phyloP scores from a whole-genome alignment of 2,329 filamentous ascomycete genomes.

The Emericellopsis atlantica region DNA sequence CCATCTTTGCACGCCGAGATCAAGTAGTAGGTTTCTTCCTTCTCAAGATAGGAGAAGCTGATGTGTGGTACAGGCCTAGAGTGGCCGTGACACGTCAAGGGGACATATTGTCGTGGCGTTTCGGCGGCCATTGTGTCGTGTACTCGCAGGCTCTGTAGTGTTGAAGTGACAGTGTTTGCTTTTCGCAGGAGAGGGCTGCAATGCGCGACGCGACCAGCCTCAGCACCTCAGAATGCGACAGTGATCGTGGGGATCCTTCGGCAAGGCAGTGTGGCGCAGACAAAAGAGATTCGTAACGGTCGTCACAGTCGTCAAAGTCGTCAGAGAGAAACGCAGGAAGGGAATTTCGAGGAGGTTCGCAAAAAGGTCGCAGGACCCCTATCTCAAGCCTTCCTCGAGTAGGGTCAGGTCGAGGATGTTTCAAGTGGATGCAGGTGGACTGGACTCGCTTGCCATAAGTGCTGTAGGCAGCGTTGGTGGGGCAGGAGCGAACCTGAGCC shows the following conservation, averaged over 20 bases:
- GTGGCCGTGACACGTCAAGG: slow-evolving; percentile 88
- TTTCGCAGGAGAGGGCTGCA: background rate
- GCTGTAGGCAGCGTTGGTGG: too few relatives aligned
- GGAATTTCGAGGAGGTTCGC: too few relatives aligned
- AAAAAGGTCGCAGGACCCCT: background rate
- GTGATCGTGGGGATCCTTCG: background rate
- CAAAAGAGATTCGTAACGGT: slow-evolving; percentile 6
- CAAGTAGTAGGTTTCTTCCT: slow-evolving; percentile 78
- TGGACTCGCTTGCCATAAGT: too few relatives aligned
- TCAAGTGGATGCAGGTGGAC: too few relatives aligned
- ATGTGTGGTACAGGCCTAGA: slow-evolving; percentile 86
- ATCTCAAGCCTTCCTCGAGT: background rate
- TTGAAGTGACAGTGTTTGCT: background rate
- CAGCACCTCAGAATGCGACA: background rate
- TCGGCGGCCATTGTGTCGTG: slow-evolving; percentile 19
- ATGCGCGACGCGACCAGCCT: background rate
- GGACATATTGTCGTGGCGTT: slow-evolving; percentile 52
- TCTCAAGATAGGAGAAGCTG: slow-evolving; percentile 73
- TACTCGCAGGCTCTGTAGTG: background rate
- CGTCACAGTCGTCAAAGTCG: slow-evolving; percentile 3
- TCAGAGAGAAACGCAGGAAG: too few relatives aligned
- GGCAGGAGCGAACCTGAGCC: too few relatives aligned
- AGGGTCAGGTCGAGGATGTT: background rate
- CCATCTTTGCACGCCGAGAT: slow-evolving; percentile 97
- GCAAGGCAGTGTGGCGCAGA: background rate